These are phyloP conservation scores for Phytophthora litchii DNA, from an alignment of 352 stramenopile species.

Conservation along the genomic window DNA sequence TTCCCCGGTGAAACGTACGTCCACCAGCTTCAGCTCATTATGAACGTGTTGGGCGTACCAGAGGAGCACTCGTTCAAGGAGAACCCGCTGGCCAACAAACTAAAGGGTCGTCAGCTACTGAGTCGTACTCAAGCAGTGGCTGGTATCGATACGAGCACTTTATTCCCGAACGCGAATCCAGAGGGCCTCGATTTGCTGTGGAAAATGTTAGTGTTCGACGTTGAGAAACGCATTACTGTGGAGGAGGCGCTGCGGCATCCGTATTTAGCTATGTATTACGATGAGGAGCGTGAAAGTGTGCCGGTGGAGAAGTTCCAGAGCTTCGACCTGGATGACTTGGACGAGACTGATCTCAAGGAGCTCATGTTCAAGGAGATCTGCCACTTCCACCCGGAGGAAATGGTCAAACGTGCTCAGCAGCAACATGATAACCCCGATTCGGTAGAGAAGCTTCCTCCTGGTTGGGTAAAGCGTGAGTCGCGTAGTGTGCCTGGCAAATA, in stretches of 20 bases:
- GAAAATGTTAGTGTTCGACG: slow-evolving; percentile 93
- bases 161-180: slow-evolving; percentile 89
- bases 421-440: slow-evolving; percentile 74
- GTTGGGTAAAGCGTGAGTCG: slow-evolving; percentile 88
- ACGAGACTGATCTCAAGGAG: slow-evolving; percentile 86
- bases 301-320: slow-evolving; percentile 82
- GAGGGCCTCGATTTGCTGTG: slow-evolving; percentile 84
- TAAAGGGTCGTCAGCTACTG: slow-evolving; percentile 84
- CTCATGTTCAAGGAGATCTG: slow-evolving; percentile 93
- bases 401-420: slow-evolving; percentile 86
- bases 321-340: slow-evolving; percentile 86
- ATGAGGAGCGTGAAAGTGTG: slow-evolving; percentile 69
- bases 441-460: slow-evolving; percentile 75
- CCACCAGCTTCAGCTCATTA: slow-evolving; percentile 89
- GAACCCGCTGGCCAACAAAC: slow-evolving; percentile 87
- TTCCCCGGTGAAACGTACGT: slow-evolving; percentile 89
- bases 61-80: slow-evolving; percentile 91
- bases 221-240: slow-evolving; percentile 95
- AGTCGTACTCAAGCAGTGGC: slow-evolving; percentile 82
- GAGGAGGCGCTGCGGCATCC: slow-evolving; percentile 95
- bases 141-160: slow-evolving; percentile 79
- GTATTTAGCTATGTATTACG: slow-evolving; percentile 93
- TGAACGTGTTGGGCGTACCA: slow-evolving; percentile 88
- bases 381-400: slow-evolving; percentile 88
- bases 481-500: slow-evolving; percentile 87